Evolutionary conservation across 306 rosid genomes (phyloP).

Genomic region (Quercus bicolor): DNA sequence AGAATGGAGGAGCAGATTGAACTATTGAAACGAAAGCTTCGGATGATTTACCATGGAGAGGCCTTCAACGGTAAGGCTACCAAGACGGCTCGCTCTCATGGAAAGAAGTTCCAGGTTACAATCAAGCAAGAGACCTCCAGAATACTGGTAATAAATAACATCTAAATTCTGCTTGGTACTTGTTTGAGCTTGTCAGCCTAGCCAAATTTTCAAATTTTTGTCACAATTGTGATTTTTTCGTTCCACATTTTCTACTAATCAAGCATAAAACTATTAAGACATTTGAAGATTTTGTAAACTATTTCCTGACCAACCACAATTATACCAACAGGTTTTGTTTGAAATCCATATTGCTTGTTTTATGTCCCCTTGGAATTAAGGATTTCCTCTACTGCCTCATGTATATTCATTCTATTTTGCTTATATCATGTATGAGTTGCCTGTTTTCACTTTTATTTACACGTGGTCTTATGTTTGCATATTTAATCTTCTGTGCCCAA

Average conservation of each 20-base stretch:
- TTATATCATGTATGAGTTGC: not conserved
- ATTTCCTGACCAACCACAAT: not conserved
- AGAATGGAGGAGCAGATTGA: slow-evolving; percentile 85
- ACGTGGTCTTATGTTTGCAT: too few relatives aligned
- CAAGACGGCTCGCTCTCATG: slow-evolving; percentile 87
- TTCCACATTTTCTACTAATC: not conserved
- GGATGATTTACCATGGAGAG: slow-evolving; percentile 69
- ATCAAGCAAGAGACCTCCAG: slow-evolving; percentile 89
- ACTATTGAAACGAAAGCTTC: slow-evolving; percentile 65
- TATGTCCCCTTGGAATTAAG: not conserved
- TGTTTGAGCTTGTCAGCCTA: not conserved
- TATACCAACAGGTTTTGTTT: not conserved
- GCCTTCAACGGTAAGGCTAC: slow-evolving; percentile 88
- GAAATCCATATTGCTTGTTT: not conserved
- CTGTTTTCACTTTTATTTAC: not conserved
- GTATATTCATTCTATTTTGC: not conserved
- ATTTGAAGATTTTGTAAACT: not conserved
- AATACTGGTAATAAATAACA: slow-evolving; percentile 54
- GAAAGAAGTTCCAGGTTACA: slow-evolving; percentile 87
- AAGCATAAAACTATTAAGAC: not conserved
- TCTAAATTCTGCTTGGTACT: not conserved
- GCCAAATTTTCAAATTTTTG: not conserved
- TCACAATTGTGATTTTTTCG: not conserved
- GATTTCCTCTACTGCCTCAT: not conserved
- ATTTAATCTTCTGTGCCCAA: too few relatives aligned